These are phyloP conservation scores for Brassica juncea DNA, from an alignment of 345 rosid genomes.

Conservation along the genomic window DNA sequence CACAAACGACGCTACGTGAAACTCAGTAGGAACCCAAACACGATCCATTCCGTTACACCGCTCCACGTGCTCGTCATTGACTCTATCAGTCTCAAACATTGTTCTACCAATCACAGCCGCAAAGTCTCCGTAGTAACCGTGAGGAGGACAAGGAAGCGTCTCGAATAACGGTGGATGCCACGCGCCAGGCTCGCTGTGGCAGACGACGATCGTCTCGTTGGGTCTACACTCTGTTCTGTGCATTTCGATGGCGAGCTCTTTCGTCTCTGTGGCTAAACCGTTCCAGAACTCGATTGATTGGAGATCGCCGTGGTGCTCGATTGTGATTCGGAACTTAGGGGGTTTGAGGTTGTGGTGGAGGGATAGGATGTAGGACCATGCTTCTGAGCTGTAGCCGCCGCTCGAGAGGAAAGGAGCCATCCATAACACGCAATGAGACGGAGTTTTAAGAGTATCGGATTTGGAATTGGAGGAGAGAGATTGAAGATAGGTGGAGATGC, in stretches of 20 bases:
- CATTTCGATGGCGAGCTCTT: constrained; percentile 52
- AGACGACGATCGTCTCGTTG: constrained; percentile 70
- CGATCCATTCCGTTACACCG: constrained; percentile 75
- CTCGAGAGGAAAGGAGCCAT: constrained; percentile 94
- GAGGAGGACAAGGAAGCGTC: constrained; percentile 77
- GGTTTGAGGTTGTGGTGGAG: constrained; percentile 43
- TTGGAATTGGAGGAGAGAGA: constrained; percentile 35
- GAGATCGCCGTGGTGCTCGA: constrained; percentile 78
- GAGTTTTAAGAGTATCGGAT: constrained; percentile 20
- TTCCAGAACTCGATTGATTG: constrained; percentile 67
- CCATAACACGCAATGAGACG: constrained; percentile 73
- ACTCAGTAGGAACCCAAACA: constrained; percentile 90
- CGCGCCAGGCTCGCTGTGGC: constrained; percentile 96
- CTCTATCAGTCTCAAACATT: constrained; percentile 87
- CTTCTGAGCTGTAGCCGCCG: constrained; percentile 93
- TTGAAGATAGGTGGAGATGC: constrained; percentile 32
- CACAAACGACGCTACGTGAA: constrained; percentile 71
- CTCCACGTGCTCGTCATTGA: constrained; percentile 58
- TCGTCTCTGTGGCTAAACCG: constrained; percentile 57
- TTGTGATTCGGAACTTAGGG: constrained; percentile 56
- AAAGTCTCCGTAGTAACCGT: constrained; percentile 57
- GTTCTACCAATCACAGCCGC: constrained; percentile 72
- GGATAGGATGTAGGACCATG: constrained; percentile 77
- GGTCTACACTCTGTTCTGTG: constrained; percentile 49
- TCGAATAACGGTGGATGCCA: constrained; percentile 87